Evolutionary conservation across 306 rosid species (phyloP).

Genomic region (Luffa aegyptiaca): DNA sequence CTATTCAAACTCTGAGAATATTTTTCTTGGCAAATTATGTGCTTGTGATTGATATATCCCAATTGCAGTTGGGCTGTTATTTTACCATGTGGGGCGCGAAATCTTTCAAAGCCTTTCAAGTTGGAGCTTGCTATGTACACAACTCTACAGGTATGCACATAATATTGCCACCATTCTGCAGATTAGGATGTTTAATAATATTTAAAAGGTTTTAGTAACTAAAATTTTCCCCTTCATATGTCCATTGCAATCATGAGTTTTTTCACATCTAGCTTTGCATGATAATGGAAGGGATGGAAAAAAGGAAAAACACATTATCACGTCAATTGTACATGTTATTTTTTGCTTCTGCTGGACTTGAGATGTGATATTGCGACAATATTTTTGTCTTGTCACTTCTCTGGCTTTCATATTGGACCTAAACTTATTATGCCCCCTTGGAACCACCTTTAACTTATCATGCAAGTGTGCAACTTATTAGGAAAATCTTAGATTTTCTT

Average conservation of each 20-base stretch:
- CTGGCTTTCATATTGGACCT: not conserved
- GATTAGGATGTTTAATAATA: not conserved
- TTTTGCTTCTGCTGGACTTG: not conserved
- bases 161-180: not conserved
- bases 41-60: not conserved
- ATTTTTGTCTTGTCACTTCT: not conserved
- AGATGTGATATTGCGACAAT: not conserved
- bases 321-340: not conserved
- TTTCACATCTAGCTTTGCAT: not conserved
- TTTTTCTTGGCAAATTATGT: not conserved
- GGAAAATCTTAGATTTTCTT: not conserved
- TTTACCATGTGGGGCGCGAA: conserved; percentile 69
- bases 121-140: conserved; percentile 89
- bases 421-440: not conserved
- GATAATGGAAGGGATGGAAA: not conserved
- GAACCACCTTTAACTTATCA: not conserved
- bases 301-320: not conserved
- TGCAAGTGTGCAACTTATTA: not conserved
- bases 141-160: conserved; percentile 56
- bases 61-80: conserved; percentile 84
- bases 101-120: conserved; percentile 61
- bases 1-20: not conserved
- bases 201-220: not conserved
- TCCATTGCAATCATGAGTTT: not conserved
- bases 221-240: not conserved